Conservation (phyloP, 306 rosid species). For the Glycine soja region DNA sequence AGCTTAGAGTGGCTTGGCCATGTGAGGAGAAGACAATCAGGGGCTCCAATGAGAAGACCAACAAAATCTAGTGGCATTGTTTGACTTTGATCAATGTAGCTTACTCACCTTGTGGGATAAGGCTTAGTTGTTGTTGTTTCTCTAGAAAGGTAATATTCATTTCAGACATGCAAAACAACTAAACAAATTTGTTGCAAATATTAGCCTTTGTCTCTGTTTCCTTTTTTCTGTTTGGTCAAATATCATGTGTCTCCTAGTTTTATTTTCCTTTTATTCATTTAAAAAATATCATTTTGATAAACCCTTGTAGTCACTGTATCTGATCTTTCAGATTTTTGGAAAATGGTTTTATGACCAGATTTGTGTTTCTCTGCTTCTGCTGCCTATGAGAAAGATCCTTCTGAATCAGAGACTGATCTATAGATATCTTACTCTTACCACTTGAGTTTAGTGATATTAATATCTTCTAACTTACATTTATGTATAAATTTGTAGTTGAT, state of each 20-base stretch:
- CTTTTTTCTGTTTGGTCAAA: not conserved
- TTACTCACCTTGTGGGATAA: not conserved
- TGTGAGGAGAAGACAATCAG: not conserved
- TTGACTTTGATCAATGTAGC: not conserved
- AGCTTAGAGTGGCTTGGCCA: not conserved
- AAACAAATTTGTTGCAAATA: not conserved
- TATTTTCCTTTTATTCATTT: not conserved
- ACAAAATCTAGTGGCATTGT: not conserved
- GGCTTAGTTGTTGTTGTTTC: too few species aligned
- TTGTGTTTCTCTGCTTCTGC: slow-evolving; percentile 11
- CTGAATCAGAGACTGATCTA: slow-evolving; percentile 1
- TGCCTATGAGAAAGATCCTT: too few species aligned
- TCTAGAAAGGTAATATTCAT: too few species aligned
- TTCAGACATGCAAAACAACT: not conserved
- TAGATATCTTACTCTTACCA: not conserved
- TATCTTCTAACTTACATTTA: not conserved
- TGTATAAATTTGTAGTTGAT: not conserved
- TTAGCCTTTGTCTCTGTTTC: not conserved
- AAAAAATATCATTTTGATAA: slow-evolving; percentile 2
- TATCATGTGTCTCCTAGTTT: not conserved
- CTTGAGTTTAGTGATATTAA: not conserved
- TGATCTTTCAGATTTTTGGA: not conserved
- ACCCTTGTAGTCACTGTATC: not conserved
- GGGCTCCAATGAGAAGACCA: not conserved
- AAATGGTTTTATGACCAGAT: slow-evolving; percentile 8